These are phyloP conservation scores for Cystobasidium onofrii DNA, from an alignment of 768 basidiomycete genomes.

Conservation along the genomic window DNA sequence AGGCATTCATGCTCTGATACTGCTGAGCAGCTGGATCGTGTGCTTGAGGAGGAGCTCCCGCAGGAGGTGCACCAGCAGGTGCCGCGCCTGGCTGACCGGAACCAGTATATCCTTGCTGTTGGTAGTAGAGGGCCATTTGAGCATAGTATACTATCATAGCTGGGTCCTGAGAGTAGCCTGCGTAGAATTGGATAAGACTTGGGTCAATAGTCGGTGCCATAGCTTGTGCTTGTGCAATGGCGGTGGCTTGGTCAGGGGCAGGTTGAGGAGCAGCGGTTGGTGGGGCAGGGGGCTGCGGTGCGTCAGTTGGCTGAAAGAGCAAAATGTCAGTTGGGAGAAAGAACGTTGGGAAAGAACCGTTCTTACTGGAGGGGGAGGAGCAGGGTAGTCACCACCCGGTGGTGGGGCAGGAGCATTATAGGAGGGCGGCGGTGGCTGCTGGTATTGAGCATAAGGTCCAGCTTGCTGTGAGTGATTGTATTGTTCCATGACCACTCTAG, in stretches of 20 bases:
- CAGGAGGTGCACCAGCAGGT: background rate
- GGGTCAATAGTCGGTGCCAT: conserved; percentile 17
- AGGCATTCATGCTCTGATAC: conserved; percentile 18
- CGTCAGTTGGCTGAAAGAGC: conserved; percentile 1
- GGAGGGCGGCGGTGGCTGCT: conserved; percentile 16
- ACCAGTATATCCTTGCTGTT: conserved; percentile 23
- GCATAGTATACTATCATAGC: conserved; percentile 30
- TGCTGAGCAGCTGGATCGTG: conserved; percentile 9
- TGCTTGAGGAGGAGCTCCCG: background rate
- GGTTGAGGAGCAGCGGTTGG: background rate
- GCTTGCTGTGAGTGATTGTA: conserved; percentile 7
- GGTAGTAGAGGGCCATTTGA: conserved; percentile 19
- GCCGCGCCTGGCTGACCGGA: background rate
- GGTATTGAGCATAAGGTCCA: conserved; percentile 1
- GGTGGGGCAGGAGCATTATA: conserved; percentile 25
- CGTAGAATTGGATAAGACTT: conserved; percentile 25
- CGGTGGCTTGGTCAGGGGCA: background rate
- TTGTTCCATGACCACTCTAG: conserved; percentile 48
- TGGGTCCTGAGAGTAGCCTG: conserved; percentile 27
- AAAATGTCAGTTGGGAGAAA: too few species aligned
- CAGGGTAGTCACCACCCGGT: conserved; percentile 19
- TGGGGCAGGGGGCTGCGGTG: background rate
- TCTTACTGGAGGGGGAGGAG: conserved; percentile 14
- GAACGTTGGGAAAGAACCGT: background rate
- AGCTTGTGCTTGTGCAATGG: conserved; percentile 25